phyloP scores from a whole-genome alignment of 495 filamentous ascomycete species.

The Aspergillus ostianus region DNA sequence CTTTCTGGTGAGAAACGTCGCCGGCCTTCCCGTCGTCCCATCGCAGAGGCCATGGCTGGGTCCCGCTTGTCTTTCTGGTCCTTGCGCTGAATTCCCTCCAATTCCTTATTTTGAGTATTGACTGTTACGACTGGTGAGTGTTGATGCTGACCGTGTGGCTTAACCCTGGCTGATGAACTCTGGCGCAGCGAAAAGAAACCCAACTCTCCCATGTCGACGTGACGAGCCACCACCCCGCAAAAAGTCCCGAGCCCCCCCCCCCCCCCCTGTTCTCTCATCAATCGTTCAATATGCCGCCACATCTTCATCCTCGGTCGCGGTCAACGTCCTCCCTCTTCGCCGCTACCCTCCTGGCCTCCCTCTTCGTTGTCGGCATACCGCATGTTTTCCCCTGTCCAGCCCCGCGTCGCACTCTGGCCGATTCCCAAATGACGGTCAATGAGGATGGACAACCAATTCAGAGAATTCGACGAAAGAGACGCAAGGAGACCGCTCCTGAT shows the following conservation, averaged over 20 bases:
- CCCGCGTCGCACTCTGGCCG: constrained; percentile 69
- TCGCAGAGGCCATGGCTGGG: constrained; percentile 15
- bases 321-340: constrained; percentile 91
- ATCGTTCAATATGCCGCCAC: constrained; percentile 67
- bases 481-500: constrained; percentile 27
- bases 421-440: constrained; percentile 57
- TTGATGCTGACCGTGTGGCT: neutral
- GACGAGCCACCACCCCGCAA: constrained; percentile 4
- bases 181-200: neutral
- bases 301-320: constrained; percentile 89
- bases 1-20: constrained; percentile 9
- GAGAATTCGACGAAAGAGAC: constrained; percentile 32
- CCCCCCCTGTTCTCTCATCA: constrained; percentile 5
- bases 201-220: constrained; percentile 13
- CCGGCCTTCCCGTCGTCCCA: neutral
- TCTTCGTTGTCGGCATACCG: constrained; percentile 86
- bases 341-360: constrained; percentile 85
- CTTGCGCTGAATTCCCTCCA: neutral
- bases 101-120: neutral
- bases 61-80: neutral
- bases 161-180: neutral
- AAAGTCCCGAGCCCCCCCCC: constrained; percentile 2
- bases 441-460: constrained; percentile 46
- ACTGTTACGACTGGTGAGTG: constrained; percentile 5
- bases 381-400: constrained; percentile 93